A percentile compares a stretch with the other conserved stretches of the same genome.
These are phyloP conservation scores for Paxillus rubicundulus DNA, from an alignment of 768 basidiomycete species.

Conservation along the genomic window DNA sequence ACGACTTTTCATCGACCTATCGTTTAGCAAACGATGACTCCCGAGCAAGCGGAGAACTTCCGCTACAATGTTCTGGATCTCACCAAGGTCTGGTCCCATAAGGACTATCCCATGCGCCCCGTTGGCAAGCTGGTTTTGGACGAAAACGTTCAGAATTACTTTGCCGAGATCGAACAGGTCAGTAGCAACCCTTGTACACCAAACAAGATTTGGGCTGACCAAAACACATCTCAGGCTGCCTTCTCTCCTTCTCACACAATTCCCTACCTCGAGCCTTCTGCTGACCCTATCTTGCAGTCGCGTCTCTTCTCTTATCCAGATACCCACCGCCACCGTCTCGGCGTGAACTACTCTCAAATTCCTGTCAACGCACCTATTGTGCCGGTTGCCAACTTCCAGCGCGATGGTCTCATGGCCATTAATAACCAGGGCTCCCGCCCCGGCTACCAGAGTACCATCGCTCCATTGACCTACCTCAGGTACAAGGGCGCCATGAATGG, in stretches of 20 bases:
- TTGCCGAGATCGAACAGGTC: slow-evolving; percentile 93
- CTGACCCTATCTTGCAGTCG: slow-evolving; percentile 91
- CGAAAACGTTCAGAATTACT: slow-evolving; percentile 82
- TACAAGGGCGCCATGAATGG: slow-evolving; percentile 46
- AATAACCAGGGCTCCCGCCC: slow-evolving; percentile 81
- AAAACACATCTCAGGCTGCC: slow-evolving; percentile 46
- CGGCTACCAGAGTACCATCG: slow-evolving; percentile 81
- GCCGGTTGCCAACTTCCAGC: slow-evolving; percentile 88
- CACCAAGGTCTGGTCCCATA: slow-evolving; percentile 91
- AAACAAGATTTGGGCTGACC: slow-evolving; percentile 6
- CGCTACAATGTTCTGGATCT: slow-evolving; percentile 89
- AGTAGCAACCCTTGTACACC: slow-evolving; percentile 29
- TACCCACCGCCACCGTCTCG: slow-evolving; percentile 83
- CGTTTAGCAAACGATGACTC: slow-evolving; percentile 84
- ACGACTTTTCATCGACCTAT: slow-evolving; percentile 7
- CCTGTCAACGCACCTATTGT: slow-evolving; percentile 80
- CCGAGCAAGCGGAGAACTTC: slow-evolving; percentile 86
- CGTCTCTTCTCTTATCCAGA: slow-evolving; percentile 95
- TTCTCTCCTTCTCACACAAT: slow-evolving; percentile 88
- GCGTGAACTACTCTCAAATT: slow-evolving; percentile 78
- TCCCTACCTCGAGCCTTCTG: slow-evolving; percentile 86
- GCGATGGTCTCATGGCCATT: slow-evolving; percentile 69
- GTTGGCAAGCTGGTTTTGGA: slow-evolving; percentile 84
- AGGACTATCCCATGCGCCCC: slow-evolving; percentile 82
- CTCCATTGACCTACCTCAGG: slow-evolving; percentile 63